Conservation (phyloP, 225 moss, liverwort and hornwort species). For the Straminergon stramineum region DNA sequence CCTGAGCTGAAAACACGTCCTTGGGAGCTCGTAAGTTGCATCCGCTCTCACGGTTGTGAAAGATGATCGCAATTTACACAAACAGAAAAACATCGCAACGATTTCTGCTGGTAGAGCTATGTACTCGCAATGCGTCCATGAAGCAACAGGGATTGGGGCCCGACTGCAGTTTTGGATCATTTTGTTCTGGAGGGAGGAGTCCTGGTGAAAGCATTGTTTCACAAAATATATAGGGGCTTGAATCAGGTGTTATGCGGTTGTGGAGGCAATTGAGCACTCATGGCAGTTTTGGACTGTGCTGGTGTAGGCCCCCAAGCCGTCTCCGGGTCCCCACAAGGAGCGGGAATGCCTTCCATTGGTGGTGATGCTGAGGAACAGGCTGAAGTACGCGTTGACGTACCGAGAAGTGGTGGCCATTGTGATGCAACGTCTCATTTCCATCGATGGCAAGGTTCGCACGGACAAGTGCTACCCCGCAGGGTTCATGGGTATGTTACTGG, state of each 20-base stretch:
- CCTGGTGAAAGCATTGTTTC: background rate
- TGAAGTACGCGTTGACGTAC: conserved; percentile 74
- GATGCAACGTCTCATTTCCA: conserved; percentile 72
- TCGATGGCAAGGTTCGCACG: conserved; percentile 76
- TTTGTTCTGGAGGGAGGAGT: background rate
- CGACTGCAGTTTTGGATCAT: too few relatives aligned
- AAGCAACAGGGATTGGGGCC: background rate
- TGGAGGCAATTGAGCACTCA: background rate
- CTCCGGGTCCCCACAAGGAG: conserved; percentile 74
- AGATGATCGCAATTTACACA: background rate
- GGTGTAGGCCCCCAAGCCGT: conserved; percentile 60
- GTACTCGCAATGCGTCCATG: too few relatives aligned
- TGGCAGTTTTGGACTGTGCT: background rate
- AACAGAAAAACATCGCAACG: background rate
- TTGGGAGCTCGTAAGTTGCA: background rate
- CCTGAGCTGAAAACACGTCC: background rate
- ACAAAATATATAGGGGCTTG: background rate
- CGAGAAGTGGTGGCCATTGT: conserved; percentile 73
- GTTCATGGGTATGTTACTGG: conserved; percentile 39
- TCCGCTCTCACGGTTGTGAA: background rate
- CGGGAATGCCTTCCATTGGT: conserved; percentile 68
- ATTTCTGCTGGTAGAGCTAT: background rate
- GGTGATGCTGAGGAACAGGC: conserved; percentile 58
- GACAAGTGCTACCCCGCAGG: conserved; percentile 79
- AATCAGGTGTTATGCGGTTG: background rate